phyloP scores from a whole-genome alignment of 2,329 filamentous ascomycete species.

The Colletotrichum navitas region DNA sequence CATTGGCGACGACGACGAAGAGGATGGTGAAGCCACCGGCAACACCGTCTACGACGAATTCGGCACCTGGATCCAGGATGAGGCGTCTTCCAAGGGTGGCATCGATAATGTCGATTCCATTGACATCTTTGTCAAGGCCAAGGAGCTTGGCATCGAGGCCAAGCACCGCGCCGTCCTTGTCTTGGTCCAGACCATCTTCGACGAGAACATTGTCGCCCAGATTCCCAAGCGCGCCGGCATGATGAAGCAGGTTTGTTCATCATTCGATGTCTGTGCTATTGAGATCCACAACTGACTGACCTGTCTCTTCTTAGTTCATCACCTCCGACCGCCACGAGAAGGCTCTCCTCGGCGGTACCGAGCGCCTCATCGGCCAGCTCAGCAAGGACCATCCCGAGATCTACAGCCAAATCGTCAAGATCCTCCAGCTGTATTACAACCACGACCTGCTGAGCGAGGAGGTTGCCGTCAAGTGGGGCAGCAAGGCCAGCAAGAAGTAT shows the following conservation, averaged over 20 bases:
- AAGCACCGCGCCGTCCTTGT: slow-evolving; percentile 96
- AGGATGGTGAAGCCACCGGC: slow-evolving; percentile 80
- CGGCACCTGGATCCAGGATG: slow-evolving; percentile 88
- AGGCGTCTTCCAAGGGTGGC: slow-evolving; percentile 78
- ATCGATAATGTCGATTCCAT: slow-evolving; percentile 87
- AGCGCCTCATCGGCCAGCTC: slow-evolving; percentile 83
- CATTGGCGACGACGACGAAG: slow-evolving; percentile 82
- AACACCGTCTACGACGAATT: slow-evolving; percentile 89
- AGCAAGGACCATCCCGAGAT: slow-evolving; percentile 85
- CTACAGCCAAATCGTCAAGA: slow-evolving; percentile 80
- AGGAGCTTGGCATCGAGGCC: slow-evolving; percentile 91
- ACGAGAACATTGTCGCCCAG: slow-evolving; percentile 89
- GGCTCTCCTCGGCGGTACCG: slow-evolving; percentile 92
- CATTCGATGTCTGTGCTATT: background rate
- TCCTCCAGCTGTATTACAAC: slow-evolving; percentile 91
- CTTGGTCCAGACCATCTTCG: slow-evolving; percentile 92
- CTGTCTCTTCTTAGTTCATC: slow-evolving; percentile 70
- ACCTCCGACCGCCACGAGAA: slow-evolving; percentile 95
- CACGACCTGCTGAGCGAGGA: slow-evolving; percentile 91
- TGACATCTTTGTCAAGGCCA: slow-evolving; percentile 95
- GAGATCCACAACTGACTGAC: slow-evolving; percentile 33
- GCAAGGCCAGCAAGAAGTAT: slow-evolving; percentile 98
- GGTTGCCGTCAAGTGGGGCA: slow-evolving; percentile 89
- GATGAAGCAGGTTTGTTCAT: slow-evolving; percentile 81
- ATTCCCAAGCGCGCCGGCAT: slow-evolving; percentile 86